phyloP scores from a whole-genome alignment of 2,329 filamentous ascomycete genomes.

The Arthrinium phaeospermum region DNA sequence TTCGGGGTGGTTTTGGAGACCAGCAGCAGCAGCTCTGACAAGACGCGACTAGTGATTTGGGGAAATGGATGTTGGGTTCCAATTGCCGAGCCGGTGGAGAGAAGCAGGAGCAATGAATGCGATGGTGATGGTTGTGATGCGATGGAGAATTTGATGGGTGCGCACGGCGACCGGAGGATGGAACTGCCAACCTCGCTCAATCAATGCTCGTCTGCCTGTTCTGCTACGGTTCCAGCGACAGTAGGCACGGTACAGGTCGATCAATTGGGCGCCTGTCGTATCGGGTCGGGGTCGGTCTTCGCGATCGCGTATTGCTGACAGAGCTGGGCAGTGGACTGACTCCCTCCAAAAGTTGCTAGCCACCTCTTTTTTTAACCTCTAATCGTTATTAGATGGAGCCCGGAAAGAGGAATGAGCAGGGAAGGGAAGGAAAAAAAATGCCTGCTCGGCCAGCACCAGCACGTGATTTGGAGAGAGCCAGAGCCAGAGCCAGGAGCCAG shows the following conservation, averaged over 20 bases:
- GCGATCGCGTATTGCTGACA: slow-evolving; percentile 16
- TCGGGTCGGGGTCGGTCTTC: slow-evolving; percentile 11
- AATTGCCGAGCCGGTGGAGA: slow-evolving; percentile 17
- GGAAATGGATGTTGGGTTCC: slow-evolving; percentile 15
- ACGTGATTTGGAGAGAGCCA: slow-evolving; percentile 8
- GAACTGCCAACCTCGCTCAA: slow-evolving; percentile 13
- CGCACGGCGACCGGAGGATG: not conserved
- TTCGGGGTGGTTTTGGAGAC: not conserved
- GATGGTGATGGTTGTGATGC: slow-evolving; percentile 11
- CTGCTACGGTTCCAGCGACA: not conserved
- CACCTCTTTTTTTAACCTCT: slow-evolving; percentile 10
- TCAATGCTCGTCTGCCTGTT: slow-evolving; percentile 1
- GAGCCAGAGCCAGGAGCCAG: not conserved
- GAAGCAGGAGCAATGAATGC: not conserved
- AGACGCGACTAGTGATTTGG: not conserved
- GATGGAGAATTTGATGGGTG: slow-evolving; percentile 9
- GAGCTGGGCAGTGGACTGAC: not conserved
- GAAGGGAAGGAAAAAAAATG: not conserved
- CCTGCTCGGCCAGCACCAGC: not conserved
- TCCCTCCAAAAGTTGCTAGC: not conserved
- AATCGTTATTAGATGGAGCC: slow-evolving; percentile 8
- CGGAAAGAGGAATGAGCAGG: not conserved
- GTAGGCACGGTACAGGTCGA: not conserved
- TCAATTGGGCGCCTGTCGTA: slow-evolving; percentile 10
- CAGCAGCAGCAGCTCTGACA: not conserved